Percentiles rank a stretch among this genome's conserved stretches.
Evolutionary conservation across 1,139 yeast genomes (phyloP).

Genomic region (Hemisphaericaspora xylanilytica): DNA sequence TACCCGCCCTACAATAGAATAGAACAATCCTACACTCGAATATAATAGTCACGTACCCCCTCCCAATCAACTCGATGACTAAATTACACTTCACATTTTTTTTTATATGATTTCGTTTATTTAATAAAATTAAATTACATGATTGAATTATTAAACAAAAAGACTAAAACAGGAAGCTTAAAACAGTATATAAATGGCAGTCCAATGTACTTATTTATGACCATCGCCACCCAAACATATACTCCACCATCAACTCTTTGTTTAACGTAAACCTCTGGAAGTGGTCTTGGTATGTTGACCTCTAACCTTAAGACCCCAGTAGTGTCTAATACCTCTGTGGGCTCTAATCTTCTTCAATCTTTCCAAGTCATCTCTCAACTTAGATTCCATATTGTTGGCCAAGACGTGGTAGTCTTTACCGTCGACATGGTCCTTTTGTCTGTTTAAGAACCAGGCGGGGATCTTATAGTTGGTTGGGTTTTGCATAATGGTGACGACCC

Average conservation of each 20-base stretch:
- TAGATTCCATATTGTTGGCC: slow-evolving; percentile 98
- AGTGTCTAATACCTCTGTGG: slow-evolving; percentile 99
- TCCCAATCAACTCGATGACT: no score
- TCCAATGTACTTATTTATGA: no score
- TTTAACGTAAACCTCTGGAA: slow-evolving; percentile 75
- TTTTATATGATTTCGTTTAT: slow-evolving; percentile 4
- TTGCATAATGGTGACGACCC: slow-evolving; percentile 99
- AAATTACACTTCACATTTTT: no score
- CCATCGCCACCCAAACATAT: no score
- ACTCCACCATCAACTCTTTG: no score
- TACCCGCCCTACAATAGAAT: no score
- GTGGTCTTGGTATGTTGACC: slow-evolving; percentile 99
- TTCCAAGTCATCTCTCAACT: slow-evolving; percentile 99
- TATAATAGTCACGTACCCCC: no score
- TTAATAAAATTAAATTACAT: slow-evolving; percentile 6
- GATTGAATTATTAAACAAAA: slow-evolving; percentile 5
- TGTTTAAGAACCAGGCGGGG: slow-evolving; percentile 99
- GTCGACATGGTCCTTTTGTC: slow-evolving; percentile 97
- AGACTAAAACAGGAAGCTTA: background rate
- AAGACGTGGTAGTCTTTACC: slow-evolving; percentile 99
- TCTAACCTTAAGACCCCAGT: slow-evolving; percentile 97
- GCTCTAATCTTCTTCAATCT: slow-evolving; percentile 99
- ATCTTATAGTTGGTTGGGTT: slow-evolving; percentile 99
- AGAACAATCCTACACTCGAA: no score
- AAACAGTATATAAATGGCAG: no score